These are phyloP conservation scores for Chlorella sp. DNA, from an alignment of 139 green algal genomes.

Conservation along the genomic window DNA sequence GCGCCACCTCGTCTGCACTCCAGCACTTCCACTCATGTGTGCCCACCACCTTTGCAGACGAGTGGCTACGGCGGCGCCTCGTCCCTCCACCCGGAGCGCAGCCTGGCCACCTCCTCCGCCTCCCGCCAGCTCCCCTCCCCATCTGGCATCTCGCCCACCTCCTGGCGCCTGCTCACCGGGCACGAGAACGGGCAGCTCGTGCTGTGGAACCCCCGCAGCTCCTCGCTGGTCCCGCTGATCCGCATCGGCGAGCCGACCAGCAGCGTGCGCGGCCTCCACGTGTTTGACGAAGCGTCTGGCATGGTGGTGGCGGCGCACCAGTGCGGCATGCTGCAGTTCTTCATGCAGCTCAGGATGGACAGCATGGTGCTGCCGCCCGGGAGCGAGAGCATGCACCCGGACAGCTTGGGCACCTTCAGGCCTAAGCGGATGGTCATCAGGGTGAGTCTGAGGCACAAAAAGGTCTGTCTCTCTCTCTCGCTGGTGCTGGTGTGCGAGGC, in stretches of 20 bases:
- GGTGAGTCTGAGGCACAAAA: too few relatives aligned
- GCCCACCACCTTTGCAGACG: too few relatives aligned
- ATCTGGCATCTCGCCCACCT: background rate
- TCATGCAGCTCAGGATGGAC: conserved; percentile 22
- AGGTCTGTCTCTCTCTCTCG: too few relatives aligned
- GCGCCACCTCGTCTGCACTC: too few relatives aligned
- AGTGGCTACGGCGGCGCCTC: too few relatives aligned
- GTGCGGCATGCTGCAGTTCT: conserved; percentile 37
- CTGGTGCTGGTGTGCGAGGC: too few relatives aligned
- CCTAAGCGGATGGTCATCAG: conserved; percentile 5
- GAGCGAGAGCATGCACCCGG: background rate
- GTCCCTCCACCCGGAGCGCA: background rate
- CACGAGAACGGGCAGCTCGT: conserved; percentile 51
- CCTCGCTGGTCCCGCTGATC: conserved; percentile 22
- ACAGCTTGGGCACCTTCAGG: conserved; percentile 13
- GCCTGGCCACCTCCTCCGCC: background rate
- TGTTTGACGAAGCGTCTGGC: conserved; percentile 18
- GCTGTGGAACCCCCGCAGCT: conserved; percentile 27
- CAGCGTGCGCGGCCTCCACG: conserved; percentile 19
- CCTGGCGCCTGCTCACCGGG: conserved; percentile 39
- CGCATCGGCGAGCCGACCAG: conserved; percentile 24
- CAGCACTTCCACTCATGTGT: too few relatives aligned
- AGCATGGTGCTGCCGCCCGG: conserved; percentile 6
- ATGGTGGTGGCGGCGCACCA: conserved; percentile 30
- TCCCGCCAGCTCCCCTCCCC: background rate